Percentiles rank a stretch among this genome's conserved stretches.
phyloP scores from a whole-genome alignment of 2,329 filamentous ascomycete species.

The Cryphonectria carpinicola region DNA sequence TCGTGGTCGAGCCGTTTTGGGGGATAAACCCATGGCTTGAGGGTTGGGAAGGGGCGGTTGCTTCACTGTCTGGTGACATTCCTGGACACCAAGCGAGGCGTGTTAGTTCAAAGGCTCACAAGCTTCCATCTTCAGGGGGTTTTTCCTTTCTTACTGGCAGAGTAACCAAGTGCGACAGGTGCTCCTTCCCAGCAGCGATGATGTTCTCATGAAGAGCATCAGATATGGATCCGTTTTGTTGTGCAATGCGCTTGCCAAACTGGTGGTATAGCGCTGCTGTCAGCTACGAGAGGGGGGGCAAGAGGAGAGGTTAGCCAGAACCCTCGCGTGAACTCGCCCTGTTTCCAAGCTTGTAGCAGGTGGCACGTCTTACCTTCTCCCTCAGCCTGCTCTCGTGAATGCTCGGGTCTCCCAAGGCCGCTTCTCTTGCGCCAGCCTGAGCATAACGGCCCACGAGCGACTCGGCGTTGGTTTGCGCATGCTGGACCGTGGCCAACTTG shows the following conservation, averaged over 20 bases:
- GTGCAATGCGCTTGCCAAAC: conserved; percentile 3
- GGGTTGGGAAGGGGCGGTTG: neutral
- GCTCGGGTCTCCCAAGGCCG: neutral
- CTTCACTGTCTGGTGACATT: conserved; percentile 5
- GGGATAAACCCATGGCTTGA: neutral
- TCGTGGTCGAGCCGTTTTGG: neutral
- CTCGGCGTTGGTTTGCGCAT: neutral
- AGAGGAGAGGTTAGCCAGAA: neutral
- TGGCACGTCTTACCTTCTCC: conserved; percentile 13
- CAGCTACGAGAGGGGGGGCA: conserved; percentile 6
- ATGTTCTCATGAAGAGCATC: neutral
- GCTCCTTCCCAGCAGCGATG: neutral
- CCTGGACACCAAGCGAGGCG: neutral
- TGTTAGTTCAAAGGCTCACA: conserved; percentile 6
- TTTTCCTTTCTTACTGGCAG: conserved; percentile 19
- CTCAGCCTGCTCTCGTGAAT: conserved; percentile 9
- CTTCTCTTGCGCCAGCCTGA: conserved; percentile 1
- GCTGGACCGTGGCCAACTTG: conserved; percentile 12
- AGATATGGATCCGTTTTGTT: neutral
- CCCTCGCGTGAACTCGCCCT: neutral
- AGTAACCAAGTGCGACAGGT: conserved; percentile 4
- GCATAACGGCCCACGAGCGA: conserved; percentile 12
- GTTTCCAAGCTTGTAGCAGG: neutral
- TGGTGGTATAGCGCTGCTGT: neutral
- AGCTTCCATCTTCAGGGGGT: neutral